These are phyloP conservation scores for Parascedosporium putredinis DNA, from an alignment of 2,329 filamentous ascomycete species.

Conservation along the genomic window DNA sequence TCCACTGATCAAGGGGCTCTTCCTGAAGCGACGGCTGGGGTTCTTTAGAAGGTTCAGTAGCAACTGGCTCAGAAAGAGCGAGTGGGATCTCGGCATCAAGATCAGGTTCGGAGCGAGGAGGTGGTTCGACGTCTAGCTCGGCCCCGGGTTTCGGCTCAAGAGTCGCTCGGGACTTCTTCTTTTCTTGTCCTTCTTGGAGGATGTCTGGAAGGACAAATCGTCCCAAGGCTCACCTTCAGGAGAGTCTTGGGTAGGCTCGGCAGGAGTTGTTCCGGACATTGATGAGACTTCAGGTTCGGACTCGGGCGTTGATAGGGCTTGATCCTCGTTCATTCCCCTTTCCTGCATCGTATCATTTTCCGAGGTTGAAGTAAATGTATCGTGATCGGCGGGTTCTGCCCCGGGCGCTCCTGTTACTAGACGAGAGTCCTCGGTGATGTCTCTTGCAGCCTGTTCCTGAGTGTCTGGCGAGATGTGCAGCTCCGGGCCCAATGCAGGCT, in stretches of 20 bases:
- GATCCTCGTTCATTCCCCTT: background rate
- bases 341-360: slow-evolving; percentile 14
- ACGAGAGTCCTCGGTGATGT: too few relatives aligned
- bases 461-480: too few relatives aligned
- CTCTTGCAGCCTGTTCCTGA: background rate
- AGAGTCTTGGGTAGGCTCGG: background rate
- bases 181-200: slow-evolving; percentile 3
- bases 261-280: background rate
- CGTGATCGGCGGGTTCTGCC: slow-evolving; percentile 10
- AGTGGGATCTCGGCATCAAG: too few relatives aligned
- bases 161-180: too few relatives aligned
- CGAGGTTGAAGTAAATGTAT: slow-evolving; percentile 5
- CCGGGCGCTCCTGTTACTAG: too few relatives aligned
- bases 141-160: too few relatives aligned
- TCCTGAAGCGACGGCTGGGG: background rate
- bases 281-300: background rate
- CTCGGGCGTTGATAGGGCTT: background rate
- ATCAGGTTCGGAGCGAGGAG: too few relatives aligned
- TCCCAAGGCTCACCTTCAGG: background rate
- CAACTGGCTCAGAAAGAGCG: background rate
- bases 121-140: too few relatives aligned
- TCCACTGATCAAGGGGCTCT: background rate
- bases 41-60: background rate
- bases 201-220: background rate
- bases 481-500: too few relatives aligned